Evolutionary conservation across 139 green algal genomes (phyloP).

Genomic region (Picochlorum sp.): DNA sequence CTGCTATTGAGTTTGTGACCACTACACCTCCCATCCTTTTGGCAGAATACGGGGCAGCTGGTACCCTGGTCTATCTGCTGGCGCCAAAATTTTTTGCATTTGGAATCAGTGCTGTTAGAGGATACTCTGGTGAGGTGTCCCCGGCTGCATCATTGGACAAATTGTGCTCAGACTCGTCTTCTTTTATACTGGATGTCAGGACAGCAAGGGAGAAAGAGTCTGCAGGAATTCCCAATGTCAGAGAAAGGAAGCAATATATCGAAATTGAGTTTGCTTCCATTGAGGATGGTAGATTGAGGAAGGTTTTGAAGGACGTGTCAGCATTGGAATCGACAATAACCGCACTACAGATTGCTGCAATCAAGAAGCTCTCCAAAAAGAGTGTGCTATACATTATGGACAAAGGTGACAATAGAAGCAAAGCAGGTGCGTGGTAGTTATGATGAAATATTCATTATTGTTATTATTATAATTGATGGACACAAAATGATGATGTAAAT

Average conservation of each 20-base stretch:
- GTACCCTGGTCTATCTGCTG: not conserved
- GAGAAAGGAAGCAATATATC: conserved; percentile 33
- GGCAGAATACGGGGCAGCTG: conserved; percentile 40
- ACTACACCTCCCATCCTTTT: conserved; percentile 42
- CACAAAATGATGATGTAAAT: too few species aligned
- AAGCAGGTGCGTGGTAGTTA: conserved; percentile 3
- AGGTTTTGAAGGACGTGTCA: conserved; percentile 43
- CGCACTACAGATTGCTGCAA: conserved; percentile 57
- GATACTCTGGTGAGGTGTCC: conserved; percentile 41
- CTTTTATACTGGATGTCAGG: conserved; percentile 75
- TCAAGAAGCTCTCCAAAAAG: conserved; percentile 54
- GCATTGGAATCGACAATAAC: conserved; percentile 50
- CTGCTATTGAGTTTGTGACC: conserved; percentile 34
- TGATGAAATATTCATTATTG: too few species aligned
- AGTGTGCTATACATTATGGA: conserved; percentile 68
- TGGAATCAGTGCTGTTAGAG: conserved; percentile 32
- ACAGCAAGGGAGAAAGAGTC: conserved; percentile 59
- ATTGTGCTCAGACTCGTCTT: conserved; percentile 30
- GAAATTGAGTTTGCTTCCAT: conserved; percentile 69
- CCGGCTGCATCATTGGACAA: conserved; percentile 53
- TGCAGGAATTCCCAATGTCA: conserved; percentile 65
- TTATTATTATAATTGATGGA: too few species aligned
- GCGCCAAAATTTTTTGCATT: conserved; percentile 33
- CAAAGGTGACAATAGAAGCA: conserved; percentile 44
- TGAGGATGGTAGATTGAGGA: conserved; percentile 51